These are phyloP conservation scores for Rhizopus delemar DNA, from an alignment of 371 early-diverging fungal species.

Conservation along the genomic window DNA sequence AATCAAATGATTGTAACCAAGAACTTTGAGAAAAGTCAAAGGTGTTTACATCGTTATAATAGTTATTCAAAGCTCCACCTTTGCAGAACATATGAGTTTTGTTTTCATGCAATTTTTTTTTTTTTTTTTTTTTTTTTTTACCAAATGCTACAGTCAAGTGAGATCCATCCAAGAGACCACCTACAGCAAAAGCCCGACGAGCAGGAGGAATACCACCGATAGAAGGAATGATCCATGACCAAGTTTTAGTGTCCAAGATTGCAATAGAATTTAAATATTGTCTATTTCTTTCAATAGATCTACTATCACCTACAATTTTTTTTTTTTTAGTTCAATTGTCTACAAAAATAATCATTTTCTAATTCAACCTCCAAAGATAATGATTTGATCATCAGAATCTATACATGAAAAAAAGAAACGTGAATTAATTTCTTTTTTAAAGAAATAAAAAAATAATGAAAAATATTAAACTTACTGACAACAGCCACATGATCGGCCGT, in stretches of 20 bases:
- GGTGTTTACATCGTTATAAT: constrained; percentile 50
- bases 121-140: constrained; percentile 7
- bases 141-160: constrained; percentile 46
- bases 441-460: not conserved
- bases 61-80: constrained; percentile 37
- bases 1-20: constrained; percentile 40
- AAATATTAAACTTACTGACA: constrained; percentile 26
- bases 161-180: constrained; percentile 29
- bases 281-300: constrained; percentile 19
- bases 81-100: not conserved
- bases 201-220: constrained; percentile 42
- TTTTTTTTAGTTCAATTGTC: too few species aligned
- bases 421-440: not conserved
- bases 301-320: constrained; percentile 35
- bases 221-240: constrained; percentile 40
- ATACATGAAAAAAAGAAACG: not conserved
- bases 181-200: constrained; percentile 43
- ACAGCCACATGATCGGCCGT: constrained; percentile 37
- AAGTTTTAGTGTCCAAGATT: constrained; percentile 45
- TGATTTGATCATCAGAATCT: constrained; percentile 40
- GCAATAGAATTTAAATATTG: constrained; percentile 37
- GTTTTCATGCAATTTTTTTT: too few species aligned
- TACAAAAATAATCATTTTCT: too few species aligned
- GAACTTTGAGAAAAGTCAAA: constrained; percentile 19
- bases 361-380: constrained; percentile 44